Evolutionary conservation across 371 early-diverging fungal genomes (phyloP), one percentile per base, ranked within the genome.

Genomic region (Syncephalastrum racemosum): DNA sequence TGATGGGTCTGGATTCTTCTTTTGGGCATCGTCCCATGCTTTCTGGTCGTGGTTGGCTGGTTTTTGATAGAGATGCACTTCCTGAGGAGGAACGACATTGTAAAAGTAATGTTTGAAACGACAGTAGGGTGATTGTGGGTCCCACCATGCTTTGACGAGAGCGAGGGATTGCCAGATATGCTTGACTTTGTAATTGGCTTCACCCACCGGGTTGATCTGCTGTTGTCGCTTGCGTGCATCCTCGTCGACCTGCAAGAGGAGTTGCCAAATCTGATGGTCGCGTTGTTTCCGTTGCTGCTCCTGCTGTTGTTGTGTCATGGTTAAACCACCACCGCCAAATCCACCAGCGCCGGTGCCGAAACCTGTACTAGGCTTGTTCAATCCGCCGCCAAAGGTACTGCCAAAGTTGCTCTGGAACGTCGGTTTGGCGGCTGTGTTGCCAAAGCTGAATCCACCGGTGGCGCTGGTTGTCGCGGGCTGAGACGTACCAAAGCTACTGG

Each of bases 61-160:
- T 53, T 82, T 85, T 50, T 77, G 83, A 61, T 96, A 96, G 40
- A 83, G 64, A 39, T 79, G 82, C 3, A 87, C 89, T 73, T 94
- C 90, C 10, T 77, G 78, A 1, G 94, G 87, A 59, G 90, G 82
- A 0, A 91, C 93, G 56, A 89, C 77, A 60, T 95, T 96, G 73
- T 96, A 96, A 57, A 96, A 96, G 65, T 92, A 95, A 61, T 92
- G 86, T 62, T 85, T 88, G 70, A 95, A 94, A 25, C 87, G 85
- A 59, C 93, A 95, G 54, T 78, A 67, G 4, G 94, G 89, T 48
- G 85, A 88, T 22, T 77, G 62, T 1, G 92, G 88, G 56, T 94
- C 87, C 93, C 94, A 95, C 60, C 80, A 75, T 24, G 84, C 76
- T 60, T 85, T 83, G 44, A 91, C 72, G n/a, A 78, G 56, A 46